Conservation (phyloP, 768 basidiomycete species). For the Serpula lacrymans region DNA sequence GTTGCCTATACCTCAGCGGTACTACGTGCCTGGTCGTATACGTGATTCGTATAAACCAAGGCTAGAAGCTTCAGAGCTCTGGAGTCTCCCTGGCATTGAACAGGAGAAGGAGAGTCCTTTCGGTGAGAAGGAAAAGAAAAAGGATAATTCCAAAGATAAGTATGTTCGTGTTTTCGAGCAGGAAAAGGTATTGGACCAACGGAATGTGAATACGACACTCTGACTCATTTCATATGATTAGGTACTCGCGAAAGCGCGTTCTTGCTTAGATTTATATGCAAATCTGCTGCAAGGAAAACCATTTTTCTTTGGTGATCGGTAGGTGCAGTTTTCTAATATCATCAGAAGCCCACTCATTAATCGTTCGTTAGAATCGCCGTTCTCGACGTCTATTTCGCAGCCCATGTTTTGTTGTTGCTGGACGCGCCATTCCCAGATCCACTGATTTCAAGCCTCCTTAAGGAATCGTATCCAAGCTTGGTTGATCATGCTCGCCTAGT, state of each 20-base stretch:
- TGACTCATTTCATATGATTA: conserved; percentile 21
- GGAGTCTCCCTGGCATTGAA: conserved; percentile 42
- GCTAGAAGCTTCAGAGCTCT: conserved; percentile 61
- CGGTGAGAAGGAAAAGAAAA: conserved; percentile 23
- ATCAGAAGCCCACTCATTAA: not conserved
- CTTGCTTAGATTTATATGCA: conserved; percentile 54
- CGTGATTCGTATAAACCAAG: conserved; percentile 53
- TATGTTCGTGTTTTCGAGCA: conserved; percentile 58
- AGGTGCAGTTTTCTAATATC: conserved; percentile 10
- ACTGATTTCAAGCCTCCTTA: conserved; percentile 50
- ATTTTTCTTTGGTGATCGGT: conserved; percentile 55
- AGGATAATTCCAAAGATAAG: conserved; percentile 32
- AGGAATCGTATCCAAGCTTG: conserved; percentile 54
- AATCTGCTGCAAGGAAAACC: conserved; percentile 47
- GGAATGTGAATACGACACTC: not conserved
- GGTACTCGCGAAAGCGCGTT: conserved; percentile 58
- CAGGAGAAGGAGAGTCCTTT: conserved; percentile 40
- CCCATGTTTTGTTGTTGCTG: conserved; percentile 61
- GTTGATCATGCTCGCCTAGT: conserved; percentile 57
- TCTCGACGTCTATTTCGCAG: conserved; percentile 64
- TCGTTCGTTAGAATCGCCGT: conserved; percentile 57
- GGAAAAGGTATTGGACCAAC: conserved; percentile 48
- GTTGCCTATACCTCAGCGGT: conserved; percentile 66
- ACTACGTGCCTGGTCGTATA: conserved; percentile 67
- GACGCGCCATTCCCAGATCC: conserved; percentile 61